phyloP scores from a whole-genome alignment of 345 rosid species.

The Lepidium didymum region DNA sequence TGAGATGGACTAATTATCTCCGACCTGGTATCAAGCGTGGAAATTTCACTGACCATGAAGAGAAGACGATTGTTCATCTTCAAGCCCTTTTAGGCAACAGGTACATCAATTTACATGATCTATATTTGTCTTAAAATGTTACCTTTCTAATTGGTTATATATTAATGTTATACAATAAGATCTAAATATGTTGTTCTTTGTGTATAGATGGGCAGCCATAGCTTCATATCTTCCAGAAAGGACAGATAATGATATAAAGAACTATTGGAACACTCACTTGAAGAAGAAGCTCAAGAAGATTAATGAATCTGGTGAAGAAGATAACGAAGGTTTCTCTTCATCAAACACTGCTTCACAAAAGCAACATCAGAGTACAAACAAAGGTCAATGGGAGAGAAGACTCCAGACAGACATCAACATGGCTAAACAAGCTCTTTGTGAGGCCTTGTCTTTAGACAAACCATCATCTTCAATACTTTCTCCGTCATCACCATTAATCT shows the following conservation, averaged over 20 bases:
- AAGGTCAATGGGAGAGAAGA: conserved; percentile 92
- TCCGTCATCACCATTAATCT: conserved; percentile 10
- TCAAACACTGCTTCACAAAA: conserved; percentile 20
- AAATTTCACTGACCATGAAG: conserved; percentile 85
- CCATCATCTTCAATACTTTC: conserved; percentile 17
- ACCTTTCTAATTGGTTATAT: neutral
- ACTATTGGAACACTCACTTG: conserved; percentile 92
- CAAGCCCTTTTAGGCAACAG: conserved; percentile 98
- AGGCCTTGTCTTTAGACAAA: conserved; percentile 75
- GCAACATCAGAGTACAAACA: conserved; percentile 30
- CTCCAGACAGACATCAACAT: conserved; percentile 84
- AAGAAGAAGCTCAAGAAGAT: conserved; percentile 73
- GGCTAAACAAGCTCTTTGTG: conserved; percentile 79
- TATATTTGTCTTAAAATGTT: neutral
- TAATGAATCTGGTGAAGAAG: conserved; percentile 30
- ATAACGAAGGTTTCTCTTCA: conserved; percentile 14
- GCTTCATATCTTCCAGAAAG: conserved; percentile 97
- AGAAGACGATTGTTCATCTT: conserved; percentile 89
- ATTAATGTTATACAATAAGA: neutral
- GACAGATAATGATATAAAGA: conserved; percentile 94
- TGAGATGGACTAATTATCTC: conserved; percentile 95
- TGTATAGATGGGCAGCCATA: conserved; percentile 95
- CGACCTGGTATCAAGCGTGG: conserved; percentile 95
- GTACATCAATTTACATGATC: conserved; percentile 31
- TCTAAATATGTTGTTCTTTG: conserved; percentile 7